These are phyloP conservation scores for Verbascum thapsus DNA, from an alignment of 257 asterid species.

Conservation along the genomic window DNA sequence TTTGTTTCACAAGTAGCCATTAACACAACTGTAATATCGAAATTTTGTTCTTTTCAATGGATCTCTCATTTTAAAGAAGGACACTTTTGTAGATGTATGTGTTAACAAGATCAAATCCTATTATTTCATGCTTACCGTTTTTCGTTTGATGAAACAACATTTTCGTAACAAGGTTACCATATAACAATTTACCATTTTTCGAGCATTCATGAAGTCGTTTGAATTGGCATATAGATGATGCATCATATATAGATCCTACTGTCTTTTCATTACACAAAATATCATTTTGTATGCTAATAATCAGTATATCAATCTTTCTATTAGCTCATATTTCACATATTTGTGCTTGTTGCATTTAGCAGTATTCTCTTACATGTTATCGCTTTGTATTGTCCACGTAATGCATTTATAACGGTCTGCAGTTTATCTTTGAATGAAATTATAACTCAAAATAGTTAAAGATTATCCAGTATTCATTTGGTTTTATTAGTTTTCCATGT, in stretches of 20 bases:
- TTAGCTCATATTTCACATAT: slow-evolving; percentile 2
- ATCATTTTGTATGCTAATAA: not conserved
- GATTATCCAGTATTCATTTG: not conserved
- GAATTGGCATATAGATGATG: not conserved
- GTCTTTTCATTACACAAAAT: not conserved
- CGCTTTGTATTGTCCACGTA: not conserved
- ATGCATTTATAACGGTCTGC: not conserved
- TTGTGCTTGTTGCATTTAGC: not conserved
- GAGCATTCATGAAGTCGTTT: not conserved
- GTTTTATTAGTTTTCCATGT: not conserved
- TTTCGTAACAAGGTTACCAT: not conserved
- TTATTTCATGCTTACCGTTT: slow-evolving; percentile 18
- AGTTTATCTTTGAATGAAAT: not conserved
- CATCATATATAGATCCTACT: not conserved
- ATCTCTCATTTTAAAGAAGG: not conserved
- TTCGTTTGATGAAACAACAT: slow-evolving; percentile 14
- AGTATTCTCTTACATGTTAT: not conserved
- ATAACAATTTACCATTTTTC: not conserved
- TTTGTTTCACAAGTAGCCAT: no score
- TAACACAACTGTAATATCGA: not conserved
- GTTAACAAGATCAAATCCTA: slow-evolving; percentile 6
- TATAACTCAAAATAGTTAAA: not conserved
- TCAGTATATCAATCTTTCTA: slow-evolving; percentile 4
- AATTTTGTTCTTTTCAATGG: not conserved
- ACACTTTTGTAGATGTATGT: slow-evolving; percentile 4